Evolutionary conservation across 192 early-diverging fungal species (phyloP), one percentile per base, ranked within the genome.

Genomic region (Funneliformis geosporum): DNA sequence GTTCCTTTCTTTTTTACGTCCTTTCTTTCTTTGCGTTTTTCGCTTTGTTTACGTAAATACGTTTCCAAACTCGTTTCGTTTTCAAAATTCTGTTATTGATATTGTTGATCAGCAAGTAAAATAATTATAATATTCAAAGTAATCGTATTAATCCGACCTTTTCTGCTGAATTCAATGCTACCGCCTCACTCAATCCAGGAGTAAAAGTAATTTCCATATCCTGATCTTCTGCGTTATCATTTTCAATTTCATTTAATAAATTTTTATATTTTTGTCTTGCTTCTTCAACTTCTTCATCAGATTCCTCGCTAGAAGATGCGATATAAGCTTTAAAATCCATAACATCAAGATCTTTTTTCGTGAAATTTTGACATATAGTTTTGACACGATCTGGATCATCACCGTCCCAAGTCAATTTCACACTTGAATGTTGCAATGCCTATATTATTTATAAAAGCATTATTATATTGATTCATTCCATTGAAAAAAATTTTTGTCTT

Each of bases 191-290:
- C 60, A 99, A 83, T 39, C 96, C 97, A 38, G 97, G 96, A 18
- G 93, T 89, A 80, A 99, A 99, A 14, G 96, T 96, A 73, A 99
- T 97, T 83, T 99, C 95, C 94, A 97, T 91, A 33, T 96, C 95
- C 38, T 90, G 84, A 71, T 89, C 86, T 21, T 84, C 86, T 64
- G 87, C 85, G 64, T 85, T 84, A 46, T 86, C 84, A 25, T 74
- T 47, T 50, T 84, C 79, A 39, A 67, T 78, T 18, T 87, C 83
- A 16, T 73, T 60, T 25, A 91, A 72, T 25, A 91, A 47, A 39
- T 85, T 85, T 60, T 83, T 80, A 73, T 91, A 90, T 73, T 86
- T 89, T 76, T 82, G 81, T 46, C 80, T 73, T 7, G 83, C 61
- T 8, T 81, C 83, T 12, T 92, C 88, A 18, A 90, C 89, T 10